Conservation (phyloP, 2,329 filamentous ascomycete species). For the Clarireedia monteithiana region DNA sequence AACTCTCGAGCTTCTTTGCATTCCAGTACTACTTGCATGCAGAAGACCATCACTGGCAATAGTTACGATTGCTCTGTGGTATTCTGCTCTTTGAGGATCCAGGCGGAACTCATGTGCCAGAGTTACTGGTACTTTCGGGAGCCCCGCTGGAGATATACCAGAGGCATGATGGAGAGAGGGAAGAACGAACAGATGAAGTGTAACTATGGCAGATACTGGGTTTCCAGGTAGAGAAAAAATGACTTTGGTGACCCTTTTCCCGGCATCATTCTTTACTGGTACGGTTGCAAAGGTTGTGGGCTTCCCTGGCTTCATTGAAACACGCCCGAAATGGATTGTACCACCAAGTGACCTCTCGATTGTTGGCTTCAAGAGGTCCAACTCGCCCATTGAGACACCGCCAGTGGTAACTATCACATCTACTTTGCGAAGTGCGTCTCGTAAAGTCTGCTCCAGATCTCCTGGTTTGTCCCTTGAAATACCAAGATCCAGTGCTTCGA, state of each 20-base stretch:
- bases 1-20: slow-evolving; percentile 82
- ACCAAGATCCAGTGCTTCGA: slow-evolving; percentile 73
- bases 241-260: slow-evolving; percentile 54
- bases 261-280: slow-evolving; percentile 52
- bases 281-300: slow-evolving; percentile 95
- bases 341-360: slow-evolving; percentile 85
- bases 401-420: slow-evolving; percentile 88
- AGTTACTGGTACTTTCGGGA: slow-evolving; percentile 64
- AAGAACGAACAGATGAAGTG: slow-evolving; percentile 88
- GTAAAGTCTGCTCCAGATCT: slow-evolving; percentile 68
- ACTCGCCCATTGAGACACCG: slow-evolving; percentile 95
- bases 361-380: slow-evolving; percentile 92
- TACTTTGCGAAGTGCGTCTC: slow-evolving; percentile 62
- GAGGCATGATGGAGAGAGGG: slow-evolving; percentile 73
- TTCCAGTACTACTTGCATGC: slow-evolving; percentile 74
- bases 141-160: slow-evolving; percentile 58
- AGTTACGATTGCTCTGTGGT: slow-evolving; percentile 74
- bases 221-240: slow-evolving; percentile 93
- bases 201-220: slow-evolving; percentile 86
- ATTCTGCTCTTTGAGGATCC: slow-evolving; percentile 75
- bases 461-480: slow-evolving; percentile 71
- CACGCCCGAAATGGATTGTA: slow-evolving; percentile 91
- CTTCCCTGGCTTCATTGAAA: slow-evolving; percentile 97
- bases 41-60: slow-evolving; percentile 60
- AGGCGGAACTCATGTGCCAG: slow-evolving; percentile 65